phyloP scores from a whole-genome alignment of 192 early-diverging fungal species.

The Podila epigama region DNA sequence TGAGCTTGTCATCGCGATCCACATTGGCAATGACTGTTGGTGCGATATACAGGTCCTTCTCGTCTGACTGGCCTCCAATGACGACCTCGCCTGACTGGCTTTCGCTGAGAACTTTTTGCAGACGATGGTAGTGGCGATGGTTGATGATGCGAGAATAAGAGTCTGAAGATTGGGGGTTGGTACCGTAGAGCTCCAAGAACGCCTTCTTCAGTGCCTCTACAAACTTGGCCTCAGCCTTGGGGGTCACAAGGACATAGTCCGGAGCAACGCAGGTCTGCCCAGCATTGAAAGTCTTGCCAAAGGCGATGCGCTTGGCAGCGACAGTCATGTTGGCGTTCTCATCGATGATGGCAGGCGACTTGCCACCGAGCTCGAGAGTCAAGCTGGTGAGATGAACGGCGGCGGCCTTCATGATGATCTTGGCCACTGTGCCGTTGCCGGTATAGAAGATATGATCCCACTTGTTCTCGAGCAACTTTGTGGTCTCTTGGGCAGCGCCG shows the following conservation, averaged over 20 bases:
- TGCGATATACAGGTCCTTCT: conserved; percentile 74
- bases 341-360: conserved; percentile 76
- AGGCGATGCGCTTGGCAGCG: conserved; percentile 80
- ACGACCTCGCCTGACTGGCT: conserved; percentile 61
- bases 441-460: conserved; percentile 98
- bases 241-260: conserved; percentile 82
- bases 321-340: conserved; percentile 70
- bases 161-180: conserved; percentile 52
- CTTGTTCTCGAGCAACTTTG: conserved; percentile 71
- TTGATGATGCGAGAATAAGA: conserved; percentile 80
- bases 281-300: conserved; percentile 86
- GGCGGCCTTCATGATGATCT: conserved; percentile 85
- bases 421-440: conserved; percentile 82
- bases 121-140: conserved; percentile 71
- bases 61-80: conserved; percentile 68
- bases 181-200: conserved; percentile 55
- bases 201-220: conserved; percentile 60
- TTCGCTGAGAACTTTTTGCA: conserved; percentile 60
- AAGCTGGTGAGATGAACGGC: conserved; percentile 84
- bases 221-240: conserved; percentile 64
- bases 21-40: conserved; percentile 86
- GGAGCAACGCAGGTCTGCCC: conserved; percentile 93
- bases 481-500: conserved; percentile 82
- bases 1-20: conserved; percentile 65
- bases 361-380: conserved; percentile 95